These are phyloP conservation scores for Colletotrichum sp. DNA, from an alignment of 2,329 filamentous ascomycete genomes.

Conservation along the genomic window DNA sequence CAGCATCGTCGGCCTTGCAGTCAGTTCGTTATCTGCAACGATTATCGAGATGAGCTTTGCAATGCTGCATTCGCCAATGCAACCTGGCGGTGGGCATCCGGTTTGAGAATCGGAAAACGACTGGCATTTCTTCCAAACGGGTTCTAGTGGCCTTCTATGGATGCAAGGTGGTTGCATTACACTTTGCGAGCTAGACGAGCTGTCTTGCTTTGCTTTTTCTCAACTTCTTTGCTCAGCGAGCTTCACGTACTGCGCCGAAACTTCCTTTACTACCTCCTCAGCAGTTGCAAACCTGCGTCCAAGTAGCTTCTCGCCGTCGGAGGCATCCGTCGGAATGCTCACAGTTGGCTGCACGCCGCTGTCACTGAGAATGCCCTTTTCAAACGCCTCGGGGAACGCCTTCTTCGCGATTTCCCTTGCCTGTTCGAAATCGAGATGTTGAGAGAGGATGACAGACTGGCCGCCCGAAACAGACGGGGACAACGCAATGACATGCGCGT, in stretches of 20 bases:
- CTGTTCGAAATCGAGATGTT: background rate
- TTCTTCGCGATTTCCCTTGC: background rate
- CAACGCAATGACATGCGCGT: slow-evolving; percentile 39
- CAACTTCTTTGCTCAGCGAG: slow-evolving; percentile 13
- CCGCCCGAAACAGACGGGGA: slow-evolving; percentile 31
- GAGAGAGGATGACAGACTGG: slow-evolving; percentile 10
- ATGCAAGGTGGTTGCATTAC: background rate
- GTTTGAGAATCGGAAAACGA: background rate
- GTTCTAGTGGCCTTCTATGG: background rate
- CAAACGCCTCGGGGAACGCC: background rate
- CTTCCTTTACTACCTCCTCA: slow-evolving; percentile 36
- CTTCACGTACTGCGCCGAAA: slow-evolving; percentile 36
- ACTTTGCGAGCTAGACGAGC: background rate
- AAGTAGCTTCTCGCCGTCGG: slow-evolving; percentile 33
- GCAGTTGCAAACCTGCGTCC: slow-evolving; percentile 33
- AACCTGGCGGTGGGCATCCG: background rate
- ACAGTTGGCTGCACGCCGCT: background rate
- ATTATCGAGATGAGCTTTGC: background rate
- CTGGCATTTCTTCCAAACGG: background rate
- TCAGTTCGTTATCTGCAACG: background rate
- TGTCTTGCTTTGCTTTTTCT: background rate
- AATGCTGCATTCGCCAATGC: background rate
- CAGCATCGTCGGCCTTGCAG: background rate
- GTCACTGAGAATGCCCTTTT: background rate
- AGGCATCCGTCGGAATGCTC: slow-evolving; percentile 24